A percentile compares a stretch with the other conserved stretches of the same genome.
These are phyloP conservation scores for Hanseniaspora thailandica DNA, from an alignment of 805 yeast species.

Conservation along the genomic window DNA sequence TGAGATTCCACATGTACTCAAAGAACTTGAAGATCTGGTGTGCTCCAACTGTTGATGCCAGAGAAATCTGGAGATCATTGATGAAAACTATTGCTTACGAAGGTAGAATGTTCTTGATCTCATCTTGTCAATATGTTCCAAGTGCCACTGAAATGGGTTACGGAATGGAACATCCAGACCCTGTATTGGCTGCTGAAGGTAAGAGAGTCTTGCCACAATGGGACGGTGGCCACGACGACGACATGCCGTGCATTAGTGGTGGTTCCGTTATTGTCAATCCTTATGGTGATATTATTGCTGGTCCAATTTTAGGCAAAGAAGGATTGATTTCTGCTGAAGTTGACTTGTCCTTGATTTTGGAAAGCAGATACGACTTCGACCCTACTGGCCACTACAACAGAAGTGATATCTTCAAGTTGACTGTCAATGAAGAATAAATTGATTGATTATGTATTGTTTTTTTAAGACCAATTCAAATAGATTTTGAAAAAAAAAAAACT, in stretches of 20 bases:
- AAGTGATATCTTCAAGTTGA: constrained; percentile 34
- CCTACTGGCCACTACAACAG: constrained; percentile 36
- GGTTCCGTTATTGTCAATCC: constrained; percentile 34
- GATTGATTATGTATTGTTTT: no score
- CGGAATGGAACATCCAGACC: constrained; percentile 21
- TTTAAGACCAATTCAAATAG: no score
- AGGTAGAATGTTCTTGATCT: constrained; percentile 32
- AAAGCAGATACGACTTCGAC: constrained; percentile 35
- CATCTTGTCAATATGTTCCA: constrained; percentile 34
- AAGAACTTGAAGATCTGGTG: constrained; percentile 34
- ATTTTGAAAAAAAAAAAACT: neutral
- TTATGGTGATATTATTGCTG: constrained; percentile 35
- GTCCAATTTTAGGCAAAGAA: constrained; percentile 34
- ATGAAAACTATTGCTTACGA: constrained; percentile 35
- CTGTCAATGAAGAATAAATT: constrained; percentile 30
- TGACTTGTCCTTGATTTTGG: constrained; percentile 30
- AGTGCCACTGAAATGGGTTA: constrained; percentile 23
- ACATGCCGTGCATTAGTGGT: constrained; percentile 31
- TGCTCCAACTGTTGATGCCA: constrained; percentile 37
- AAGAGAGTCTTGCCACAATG: constrained; percentile 19
- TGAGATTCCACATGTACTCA: constrained; percentile 33
- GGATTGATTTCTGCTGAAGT: constrained; percentile 34
- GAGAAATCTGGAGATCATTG: constrained; percentile 35
- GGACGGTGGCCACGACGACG: constrained; percentile 27
- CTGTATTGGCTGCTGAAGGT: constrained; percentile 17